Evolutionary conservation across 176 grass and related monocot species (phyloP).

Genomic region (Aegilops speltoides): DNA sequence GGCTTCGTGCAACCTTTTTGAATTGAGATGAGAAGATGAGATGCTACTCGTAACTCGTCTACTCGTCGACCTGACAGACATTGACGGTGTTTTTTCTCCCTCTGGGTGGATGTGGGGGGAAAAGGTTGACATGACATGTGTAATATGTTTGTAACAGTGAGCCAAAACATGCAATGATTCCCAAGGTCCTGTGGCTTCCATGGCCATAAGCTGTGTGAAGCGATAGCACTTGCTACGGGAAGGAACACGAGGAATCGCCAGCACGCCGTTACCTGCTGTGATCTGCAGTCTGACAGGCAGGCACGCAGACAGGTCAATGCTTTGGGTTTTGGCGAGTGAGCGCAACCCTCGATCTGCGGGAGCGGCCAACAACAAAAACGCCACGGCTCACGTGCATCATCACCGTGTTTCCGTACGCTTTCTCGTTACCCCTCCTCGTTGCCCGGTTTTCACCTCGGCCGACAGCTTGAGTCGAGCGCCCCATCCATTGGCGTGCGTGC

Average conservation of each 20-base stretch:
- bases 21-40: neutral
- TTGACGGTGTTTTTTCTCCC: too few relatives aligned
- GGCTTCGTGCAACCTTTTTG: conserved; percentile 8
- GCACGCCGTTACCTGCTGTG: conserved; percentile 8
- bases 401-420: neutral
- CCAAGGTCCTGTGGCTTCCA: too few relatives aligned
- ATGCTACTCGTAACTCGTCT: neutral
- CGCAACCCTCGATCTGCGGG: neutral
- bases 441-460: neutral
- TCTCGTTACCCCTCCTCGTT: neutral
- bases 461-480: neutral
- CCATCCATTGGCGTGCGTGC: neutral
- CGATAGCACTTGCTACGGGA: too few relatives aligned
- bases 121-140: too few relatives aligned
- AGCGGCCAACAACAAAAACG: neutral
- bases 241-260: conserved; percentile 26
- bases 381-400: conserved; percentile 24
- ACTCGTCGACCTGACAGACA: neutral
- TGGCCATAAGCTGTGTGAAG: too few relatives aligned
- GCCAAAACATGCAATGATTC: too few relatives aligned
- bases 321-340: conserved; percentile 19
- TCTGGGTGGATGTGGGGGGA: too few relatives aligned
- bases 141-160: too few relatives aligned
- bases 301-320: conserved; percentile 30
- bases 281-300: conserved; percentile 8